These are phyloP conservation scores for Populus deltoides DNA, from an alignment of 345 rosid species.

Conservation along the genomic window DNA sequence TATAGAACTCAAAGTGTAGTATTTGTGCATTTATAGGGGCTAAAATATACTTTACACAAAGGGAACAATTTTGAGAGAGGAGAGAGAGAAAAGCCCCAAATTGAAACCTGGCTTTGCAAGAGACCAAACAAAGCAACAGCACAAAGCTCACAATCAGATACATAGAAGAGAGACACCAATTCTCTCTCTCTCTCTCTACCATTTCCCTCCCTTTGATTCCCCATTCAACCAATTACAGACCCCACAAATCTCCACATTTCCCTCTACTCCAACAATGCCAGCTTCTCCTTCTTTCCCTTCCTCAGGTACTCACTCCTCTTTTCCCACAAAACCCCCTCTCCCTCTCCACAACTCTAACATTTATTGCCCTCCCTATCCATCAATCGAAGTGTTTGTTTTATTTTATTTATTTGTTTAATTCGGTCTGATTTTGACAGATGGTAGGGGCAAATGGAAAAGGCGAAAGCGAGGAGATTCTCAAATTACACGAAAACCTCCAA, in stretches of 20 bases:
- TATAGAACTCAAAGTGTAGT: background rate
- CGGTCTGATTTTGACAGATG: constrained; percentile 37
- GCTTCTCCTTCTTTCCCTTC: constrained; percentile 61
- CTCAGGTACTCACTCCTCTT: constrained; percentile 43
- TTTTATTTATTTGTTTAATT: background rate
- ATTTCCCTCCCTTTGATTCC: constrained; percentile 6
- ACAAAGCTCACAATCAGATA: background rate
- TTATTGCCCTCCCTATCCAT: background rate
- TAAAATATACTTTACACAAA: background rate
- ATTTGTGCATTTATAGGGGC: background rate
- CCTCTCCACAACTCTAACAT: background rate
- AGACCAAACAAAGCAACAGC: constrained; percentile 5
- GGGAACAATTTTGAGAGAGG: background rate
- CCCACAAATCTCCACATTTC: constrained; percentile 35
- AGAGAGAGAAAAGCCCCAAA: background rate
- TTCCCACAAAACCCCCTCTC: constrained; percentile 1
- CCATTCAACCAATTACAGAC: constrained; percentile 24
- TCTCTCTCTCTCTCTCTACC: background rate
- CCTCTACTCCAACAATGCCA: constrained; percentile 55
- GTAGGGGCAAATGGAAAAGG: constrained; percentile 81
- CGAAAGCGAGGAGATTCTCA: constrained; percentile 67
- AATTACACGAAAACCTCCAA: constrained; percentile 34
- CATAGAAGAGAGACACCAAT: background rate
- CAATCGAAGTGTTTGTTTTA: background rate
- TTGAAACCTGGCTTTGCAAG: background rate